Base-by-base conservation (phyloP, 2,329 filamentous ascomycete genomes). In the Fonsecaea pedrosoi region DNA sequence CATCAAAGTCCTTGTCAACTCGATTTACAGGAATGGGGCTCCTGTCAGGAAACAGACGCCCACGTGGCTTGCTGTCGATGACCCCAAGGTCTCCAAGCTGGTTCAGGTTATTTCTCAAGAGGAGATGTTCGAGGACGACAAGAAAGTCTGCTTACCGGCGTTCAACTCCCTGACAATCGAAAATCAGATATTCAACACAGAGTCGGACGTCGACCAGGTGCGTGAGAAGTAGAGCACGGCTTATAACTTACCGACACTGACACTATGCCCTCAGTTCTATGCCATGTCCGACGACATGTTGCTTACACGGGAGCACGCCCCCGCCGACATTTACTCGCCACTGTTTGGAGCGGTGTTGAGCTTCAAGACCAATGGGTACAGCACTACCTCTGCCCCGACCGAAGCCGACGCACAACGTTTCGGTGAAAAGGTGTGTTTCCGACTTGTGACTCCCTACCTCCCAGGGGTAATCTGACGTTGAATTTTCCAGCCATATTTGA, bases 281-380 rank as follows among this genome's bases (percentile, higher is more conserved):
- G 68, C 68, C n/a, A 37, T 70, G 32, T 70, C 68, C n/a, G 68
- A 70, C 34, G 68, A 70, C 37, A 70, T 70, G 68, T 40, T 70
- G 18, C 66, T 70, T 2, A 61, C 62, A 4, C 65, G 63, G 45
- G 30, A 64, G n/a, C 68, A 70, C 40, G 34, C 62, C 15, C 62
- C 68, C 12, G 55, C 65, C 13, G 68, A 70, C 34, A 66, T 70
- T n/a, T 54, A 68, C 54, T 70, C 68, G 10, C 68, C 68, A 4
- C 60, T 70, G 2, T 68, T 70, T 45, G 68, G 68, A 10, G 38
- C 68, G 1, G 66, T 70, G 15, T 68, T 70, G 68, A 66, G 68
- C 35, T 70, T 70, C 60, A 70, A 70, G 60, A 68, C 60, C 55
- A 68, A 70, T 57, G 57, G 60, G 9, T 70, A 70, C 63, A 70